Percentiles rank a stretch among this genome's conserved stretches.
These are phyloP conservation scores for Suillus cothurnatus DNA, from an alignment of 768 basidiomycete species.

Conservation along the genomic window DNA sequence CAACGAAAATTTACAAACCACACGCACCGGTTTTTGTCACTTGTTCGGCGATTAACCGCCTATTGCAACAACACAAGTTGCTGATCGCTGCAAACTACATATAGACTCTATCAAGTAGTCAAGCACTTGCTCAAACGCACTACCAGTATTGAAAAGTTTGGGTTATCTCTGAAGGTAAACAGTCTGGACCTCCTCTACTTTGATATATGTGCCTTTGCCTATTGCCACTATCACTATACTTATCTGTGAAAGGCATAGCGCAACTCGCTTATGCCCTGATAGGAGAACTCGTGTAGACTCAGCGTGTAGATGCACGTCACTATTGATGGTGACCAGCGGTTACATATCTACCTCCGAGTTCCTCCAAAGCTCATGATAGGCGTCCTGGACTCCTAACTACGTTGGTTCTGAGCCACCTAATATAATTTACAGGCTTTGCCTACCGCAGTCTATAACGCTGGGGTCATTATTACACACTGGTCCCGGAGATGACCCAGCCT, in stretches of 20 bases:
- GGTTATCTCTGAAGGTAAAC: background rate
- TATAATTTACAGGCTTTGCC: background rate
- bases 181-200: background rate
- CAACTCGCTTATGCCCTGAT: constrained; percentile 1
- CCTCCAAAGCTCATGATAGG: constrained; percentile 6
- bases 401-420: background rate
- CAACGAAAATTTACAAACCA: background rate
- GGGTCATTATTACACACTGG: background rate
- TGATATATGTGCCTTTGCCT: background rate
- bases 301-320: background rate
- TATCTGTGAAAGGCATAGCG: constrained; percentile 5
- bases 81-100: background rate
- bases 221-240: constrained; percentile 4
- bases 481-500: constrained; percentile 7
- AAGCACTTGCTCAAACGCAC: background rate
- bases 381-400: constrained; percentile 1
- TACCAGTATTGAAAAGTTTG: background rate
- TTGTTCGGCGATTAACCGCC: background rate
- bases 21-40: background rate
- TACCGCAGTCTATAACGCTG: background rate
- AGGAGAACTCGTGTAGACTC: constrained; percentile 6
- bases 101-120: background rate
- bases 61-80: background rate
- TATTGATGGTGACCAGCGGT: background rate
- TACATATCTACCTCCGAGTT: background rate